These are phyloP conservation scores for Quercus bicolor DNA, from an alignment of 306 rosid genomes.

Conservation along the genomic window DNA sequence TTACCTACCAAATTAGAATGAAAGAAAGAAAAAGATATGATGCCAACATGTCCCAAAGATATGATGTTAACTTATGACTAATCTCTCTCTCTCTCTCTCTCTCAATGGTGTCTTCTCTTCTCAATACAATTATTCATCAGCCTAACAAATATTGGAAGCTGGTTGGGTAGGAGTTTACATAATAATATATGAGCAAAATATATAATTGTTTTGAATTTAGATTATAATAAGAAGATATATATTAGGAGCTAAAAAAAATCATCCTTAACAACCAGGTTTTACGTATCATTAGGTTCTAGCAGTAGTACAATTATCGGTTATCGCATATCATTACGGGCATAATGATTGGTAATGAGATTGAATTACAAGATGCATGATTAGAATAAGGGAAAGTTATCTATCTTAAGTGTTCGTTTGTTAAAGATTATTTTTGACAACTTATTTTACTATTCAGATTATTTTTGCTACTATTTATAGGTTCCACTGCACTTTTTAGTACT, in stretches of 20 bases:
- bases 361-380: constrained; percentile 2
- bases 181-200: not conserved
- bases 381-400: constrained; percentile 3
- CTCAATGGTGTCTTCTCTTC: not conserved
- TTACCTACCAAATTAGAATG: not conserved
- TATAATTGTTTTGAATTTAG: not conserved
- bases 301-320: not conserved
- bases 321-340: constrained; percentile 16
- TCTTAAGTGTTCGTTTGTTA: not conserved
- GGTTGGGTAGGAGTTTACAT: not conserved
- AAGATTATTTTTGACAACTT: too few species aligned
- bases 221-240: not conserved
- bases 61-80: not conserved
- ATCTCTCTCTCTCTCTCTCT: not conserved
- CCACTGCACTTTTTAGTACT: too few species aligned
- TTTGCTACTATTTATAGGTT: too few species aligned
- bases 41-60: not conserved
- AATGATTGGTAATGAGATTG: not conserved
- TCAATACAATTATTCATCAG: not conserved
- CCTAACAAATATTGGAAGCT: not conserved
- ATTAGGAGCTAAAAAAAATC: not conserved
- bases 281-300: not conserved
- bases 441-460: too few species aligned
- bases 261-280: not conserved
- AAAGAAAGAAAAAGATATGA: not conserved